Evolutionary conservation across 2,329 filamentous ascomycete species (phyloP).

Genomic region (Colletotrichum eremochloae): DNA sequence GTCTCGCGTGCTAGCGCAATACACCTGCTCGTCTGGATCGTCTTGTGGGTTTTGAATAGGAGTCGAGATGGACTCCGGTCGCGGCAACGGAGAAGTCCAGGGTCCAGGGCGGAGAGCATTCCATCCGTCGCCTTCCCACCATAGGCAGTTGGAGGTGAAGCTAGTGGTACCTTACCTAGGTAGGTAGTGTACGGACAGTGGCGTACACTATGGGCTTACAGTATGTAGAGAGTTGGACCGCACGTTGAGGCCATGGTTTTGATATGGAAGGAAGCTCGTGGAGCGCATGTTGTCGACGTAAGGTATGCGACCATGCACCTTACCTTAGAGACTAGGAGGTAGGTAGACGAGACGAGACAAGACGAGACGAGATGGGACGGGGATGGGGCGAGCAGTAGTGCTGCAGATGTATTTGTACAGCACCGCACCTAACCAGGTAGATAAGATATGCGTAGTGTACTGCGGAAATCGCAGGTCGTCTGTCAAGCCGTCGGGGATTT

Average conservation of each 20-base stretch:
- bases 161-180: background rate
- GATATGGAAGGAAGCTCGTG: constrained; percentile 10
- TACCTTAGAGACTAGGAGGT: background rate
- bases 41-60: constrained; percentile 15
- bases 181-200: too few relatives aligned
- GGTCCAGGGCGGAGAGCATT: constrained; percentile 18
- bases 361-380: too few relatives aligned
- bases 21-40: constrained; percentile 19
- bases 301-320: background rate
- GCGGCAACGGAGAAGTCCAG: background rate
- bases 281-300: constrained; percentile 24
- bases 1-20: constrained; percentile 33
- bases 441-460: background rate
- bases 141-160: constrained; percentile 5
- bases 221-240: constrained; percentile 6
- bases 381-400: background rate
- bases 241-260: constrained; percentile 16
- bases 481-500: background rate
- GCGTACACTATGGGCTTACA: too few relatives aligned
- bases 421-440: background rate
- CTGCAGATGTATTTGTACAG: background rate
- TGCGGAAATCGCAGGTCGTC: background rate
- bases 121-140: background rate
- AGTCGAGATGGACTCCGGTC: background rate
- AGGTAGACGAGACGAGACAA: constrained; percentile 4